Conservation (phyloP, 2,329 filamentous ascomycete genomes). For the Talaromyces sp. region DNA sequence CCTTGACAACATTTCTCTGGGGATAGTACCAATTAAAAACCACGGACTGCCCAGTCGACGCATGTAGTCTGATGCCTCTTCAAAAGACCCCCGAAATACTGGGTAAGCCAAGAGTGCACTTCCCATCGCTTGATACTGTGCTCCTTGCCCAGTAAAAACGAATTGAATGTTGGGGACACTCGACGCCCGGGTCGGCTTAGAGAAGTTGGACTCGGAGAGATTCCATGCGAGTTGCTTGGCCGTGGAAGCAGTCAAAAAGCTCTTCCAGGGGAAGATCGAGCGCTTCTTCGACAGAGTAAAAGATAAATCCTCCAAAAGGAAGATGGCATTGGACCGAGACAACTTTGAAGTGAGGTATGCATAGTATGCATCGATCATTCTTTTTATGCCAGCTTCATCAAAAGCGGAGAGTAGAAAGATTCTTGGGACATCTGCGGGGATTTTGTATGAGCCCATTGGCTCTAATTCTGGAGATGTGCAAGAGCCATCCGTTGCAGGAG, state of each 20-base stretch:
- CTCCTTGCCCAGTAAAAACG: slow-evolving; percentile 45
- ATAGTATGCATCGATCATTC: slow-evolving; percentile 17
- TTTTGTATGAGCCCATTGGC: not conserved
- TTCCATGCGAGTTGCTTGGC: slow-evolving; percentile 18
- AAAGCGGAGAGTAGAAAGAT: slow-evolving; percentile 24
- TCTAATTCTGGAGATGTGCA: slow-evolving; percentile 9
- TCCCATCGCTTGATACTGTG: slow-evolving; percentile 41
- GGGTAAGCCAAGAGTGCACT: slow-evolving; percentile 30
- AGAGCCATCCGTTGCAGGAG: slow-evolving; percentile 14
- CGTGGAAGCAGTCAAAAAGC: slow-evolving; percentile 17
- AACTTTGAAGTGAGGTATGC: slow-evolving; percentile 16
- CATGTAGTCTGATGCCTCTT: slow-evolving; percentile 28
- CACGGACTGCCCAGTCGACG: slow-evolving; percentile 27
- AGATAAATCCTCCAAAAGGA: slow-evolving; percentile 24
- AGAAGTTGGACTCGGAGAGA: slow-evolving; percentile 17
- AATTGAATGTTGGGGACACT: slow-evolving; percentile 28
- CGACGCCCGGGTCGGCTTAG: slow-evolving; percentile 9
- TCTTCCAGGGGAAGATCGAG: slow-evolving; percentile 21
- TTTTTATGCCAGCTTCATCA: slow-evolving; percentile 28
- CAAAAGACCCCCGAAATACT: slow-evolving; percentile 23
- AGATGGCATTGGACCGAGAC: not conserved
- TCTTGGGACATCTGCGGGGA: slow-evolving; percentile 7
- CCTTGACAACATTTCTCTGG: no score
- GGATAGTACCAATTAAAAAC: slow-evolving; percentile 22
- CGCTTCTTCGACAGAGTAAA: slow-evolving; percentile 25